Base-by-base conservation (phyloP, 2,329 filamentous ascomycete species). In the Cercospora zeina region DNA sequence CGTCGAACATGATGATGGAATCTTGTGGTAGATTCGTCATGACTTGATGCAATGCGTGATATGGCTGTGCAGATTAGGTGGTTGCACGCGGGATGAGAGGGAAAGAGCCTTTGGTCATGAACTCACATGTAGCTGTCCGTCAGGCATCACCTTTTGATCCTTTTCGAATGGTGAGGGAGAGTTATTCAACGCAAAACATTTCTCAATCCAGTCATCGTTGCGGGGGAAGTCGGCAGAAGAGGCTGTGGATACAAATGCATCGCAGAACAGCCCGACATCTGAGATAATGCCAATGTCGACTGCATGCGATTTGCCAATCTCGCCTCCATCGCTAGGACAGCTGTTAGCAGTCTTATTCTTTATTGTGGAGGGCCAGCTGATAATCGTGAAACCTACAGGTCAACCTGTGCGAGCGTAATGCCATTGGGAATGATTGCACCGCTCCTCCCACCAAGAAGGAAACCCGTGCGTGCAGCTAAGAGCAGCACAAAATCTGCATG, bases 231-330 rank as follows among this genome's bases (percentile, higher is more conserved):
- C 30, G 21, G 54, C 51, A 14, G 56, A 67, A 42, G 16, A 60
- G 56, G 42, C 14, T 58, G 57, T 53, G 39, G 53, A 16, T 1
- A 72, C 34, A 37, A 65, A 56, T 14, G 65, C 58, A 45, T 67
- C 55, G 19, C 76, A 66, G 57, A 77, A 76, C 24, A 75, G 69
- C 4, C 62, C 68, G 3, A 73, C 71, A 61, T 80, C 78, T 3
- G 77, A 76, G 2, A 79, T 72, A 33, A 81, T 77, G 0, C 77
- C 78, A 4, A 80, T 65, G 30, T 78, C 73, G 24, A 80, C 69
- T 14, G 66, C 54, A 54, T 65, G 66, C 0, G 76, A 75, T n/a
- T 77, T 75, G 2, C 78, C 77, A 3, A 80, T 79, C 62, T 80
- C 79, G 2, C 64, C 62, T 5, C 76, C 77, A 53, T 80, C 78